A percentile compares a stretch with the other conserved stretches of the same genome.
Evolutionary conservation across 106 monocot genomes (phyloP).

Genomic region (Dioscorea zingiberensis): DNA sequence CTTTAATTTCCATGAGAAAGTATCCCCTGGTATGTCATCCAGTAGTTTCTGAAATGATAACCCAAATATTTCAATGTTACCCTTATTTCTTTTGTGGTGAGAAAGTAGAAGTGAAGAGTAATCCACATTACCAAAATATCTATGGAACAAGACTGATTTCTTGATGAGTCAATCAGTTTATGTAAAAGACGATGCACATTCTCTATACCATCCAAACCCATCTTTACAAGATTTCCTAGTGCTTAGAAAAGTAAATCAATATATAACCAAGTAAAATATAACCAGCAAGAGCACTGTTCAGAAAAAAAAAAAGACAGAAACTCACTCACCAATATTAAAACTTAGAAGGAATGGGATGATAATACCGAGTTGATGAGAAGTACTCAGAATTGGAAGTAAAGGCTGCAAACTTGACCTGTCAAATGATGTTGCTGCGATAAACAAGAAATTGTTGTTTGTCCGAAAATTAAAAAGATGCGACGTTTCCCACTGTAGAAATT

Average conservation of each 20-base stretch:
- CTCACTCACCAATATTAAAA: constrained; percentile 24
- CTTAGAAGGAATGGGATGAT: constrained; percentile 13
- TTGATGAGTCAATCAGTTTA: constrained; percentile 13
- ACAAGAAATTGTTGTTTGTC: background rate
- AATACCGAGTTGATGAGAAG: constrained; percentile 1
- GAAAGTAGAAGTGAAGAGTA: no score
- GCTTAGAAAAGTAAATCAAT: constrained; percentile 2
- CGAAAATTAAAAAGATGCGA: no score
- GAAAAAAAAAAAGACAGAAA: background rate
- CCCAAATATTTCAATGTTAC: background rate
- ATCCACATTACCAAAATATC: background rate
- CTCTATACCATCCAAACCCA: constrained; percentile 13
- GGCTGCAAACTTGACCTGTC: constrained; percentile 25
- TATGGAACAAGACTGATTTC: background rate
- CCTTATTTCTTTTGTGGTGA: background rate
- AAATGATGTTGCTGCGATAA: constrained; percentile 42
- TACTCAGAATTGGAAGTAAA: constrained; percentile 11
- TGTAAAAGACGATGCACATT: constrained; percentile 6
- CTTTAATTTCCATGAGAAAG: constrained; percentile 37
- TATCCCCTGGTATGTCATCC: constrained; percentile 18
- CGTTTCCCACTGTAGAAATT: background rate
- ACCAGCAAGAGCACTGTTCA: background rate
- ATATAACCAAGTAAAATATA: background rate
- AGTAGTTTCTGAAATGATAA: constrained; percentile 16
- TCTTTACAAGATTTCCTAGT: constrained; percentile 22